Evolutionary conservation across 2,329 filamentous ascomycete species (phyloP).

Genomic region (Aurifilum marmelostoma): DNA sequence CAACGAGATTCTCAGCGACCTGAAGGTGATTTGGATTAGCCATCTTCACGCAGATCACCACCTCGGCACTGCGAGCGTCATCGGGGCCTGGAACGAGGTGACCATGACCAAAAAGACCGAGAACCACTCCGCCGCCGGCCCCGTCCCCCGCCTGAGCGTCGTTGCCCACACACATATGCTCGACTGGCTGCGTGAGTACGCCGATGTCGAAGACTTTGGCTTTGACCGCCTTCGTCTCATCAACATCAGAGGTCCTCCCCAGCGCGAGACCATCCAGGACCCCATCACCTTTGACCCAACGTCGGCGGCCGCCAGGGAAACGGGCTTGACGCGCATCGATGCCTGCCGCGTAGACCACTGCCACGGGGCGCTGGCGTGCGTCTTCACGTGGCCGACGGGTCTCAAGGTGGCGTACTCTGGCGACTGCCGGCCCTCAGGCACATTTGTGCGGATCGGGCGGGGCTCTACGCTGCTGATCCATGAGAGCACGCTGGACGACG

Average conservation of each 20-base stretch:
- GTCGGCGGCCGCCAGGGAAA: conserved; percentile 42
- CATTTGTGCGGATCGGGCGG: conserved; percentile 71
- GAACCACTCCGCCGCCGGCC: conserved; percentile 31
- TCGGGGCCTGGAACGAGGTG: conserved; percentile 76
- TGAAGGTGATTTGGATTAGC: conserved; percentile 88
- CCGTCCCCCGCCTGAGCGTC: conserved; percentile 55
- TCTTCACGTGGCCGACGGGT: conserved; percentile 75
- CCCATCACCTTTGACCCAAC: conserved; percentile 41
- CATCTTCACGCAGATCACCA: conserved; percentile 97
- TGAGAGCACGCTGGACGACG: conserved; percentile 94
- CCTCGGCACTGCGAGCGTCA: conserved; percentile 78
- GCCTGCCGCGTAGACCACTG: conserved; percentile 78
- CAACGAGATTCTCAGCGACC: conserved; percentile 71
- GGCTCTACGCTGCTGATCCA: conserved; percentile 86
- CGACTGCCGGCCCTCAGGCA: conserved; percentile 79
- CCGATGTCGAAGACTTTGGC: conserved; percentile 76
- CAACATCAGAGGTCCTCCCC: conserved; percentile 27
- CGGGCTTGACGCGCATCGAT: conserved; percentile 68
- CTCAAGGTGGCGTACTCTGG: conserved; percentile 93
- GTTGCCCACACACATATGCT: conserved; percentile 74
- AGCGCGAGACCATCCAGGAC: conserved; percentile 27
- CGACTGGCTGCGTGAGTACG: conserved; percentile 78
- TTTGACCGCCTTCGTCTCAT: conserved; percentile 55
- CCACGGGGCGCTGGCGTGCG: conserved; percentile 73
- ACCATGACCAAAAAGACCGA: conserved; percentile 39